Base-by-base conservation (phyloP, 1,139 yeast genomes). In the Candida labiduridarum region DNA sequence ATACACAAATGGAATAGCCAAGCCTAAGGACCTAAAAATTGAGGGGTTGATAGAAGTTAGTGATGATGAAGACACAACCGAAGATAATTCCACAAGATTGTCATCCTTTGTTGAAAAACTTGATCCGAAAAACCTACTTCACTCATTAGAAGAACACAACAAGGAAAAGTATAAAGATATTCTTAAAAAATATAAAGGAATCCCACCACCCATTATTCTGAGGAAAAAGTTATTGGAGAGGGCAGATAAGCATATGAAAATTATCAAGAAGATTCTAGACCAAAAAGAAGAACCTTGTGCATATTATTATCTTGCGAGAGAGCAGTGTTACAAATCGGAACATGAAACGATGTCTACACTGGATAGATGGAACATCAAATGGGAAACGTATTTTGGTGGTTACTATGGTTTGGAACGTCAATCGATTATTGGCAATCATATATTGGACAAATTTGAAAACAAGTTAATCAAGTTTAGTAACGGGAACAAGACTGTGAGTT, bases 371-470 rank as follows among this genome's bases (percentile, higher is more conserved):
- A 66, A 65, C 12, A 61, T 84, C 18, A 74, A 81, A 31, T 76
- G 85, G 69, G 58, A 65, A 12, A 57, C 63, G 22, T 84, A 79
- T 56, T 68, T 72, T 9, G 83, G 83, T n/a, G 92, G 92, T 0
- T 86, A 78, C 59, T 78, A 79, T 56, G 92, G 92, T 0, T 65
- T 79, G 39, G 72, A 74, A 52, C 67, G 90, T 49, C 89, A 85
- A 55, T 71, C 78, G 49, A 63, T 69, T 14, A 74, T 86, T 1
- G 78, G 85, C 1, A 62, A 64, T 27, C 55, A 65, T 51, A 72
- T 80, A 43, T 52, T 66, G 36, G 56, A 66, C 27, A 55, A 63
- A 45, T 74, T 57, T 59, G 55, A 62, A 40, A 53, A 60, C 1
- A 58, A 70, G 40, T 59, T 82, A 9, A 50, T 60, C 8, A 53